Conservation (phyloP, 768 basidiomycete species). For the Pleurotus djamor region DNA sequence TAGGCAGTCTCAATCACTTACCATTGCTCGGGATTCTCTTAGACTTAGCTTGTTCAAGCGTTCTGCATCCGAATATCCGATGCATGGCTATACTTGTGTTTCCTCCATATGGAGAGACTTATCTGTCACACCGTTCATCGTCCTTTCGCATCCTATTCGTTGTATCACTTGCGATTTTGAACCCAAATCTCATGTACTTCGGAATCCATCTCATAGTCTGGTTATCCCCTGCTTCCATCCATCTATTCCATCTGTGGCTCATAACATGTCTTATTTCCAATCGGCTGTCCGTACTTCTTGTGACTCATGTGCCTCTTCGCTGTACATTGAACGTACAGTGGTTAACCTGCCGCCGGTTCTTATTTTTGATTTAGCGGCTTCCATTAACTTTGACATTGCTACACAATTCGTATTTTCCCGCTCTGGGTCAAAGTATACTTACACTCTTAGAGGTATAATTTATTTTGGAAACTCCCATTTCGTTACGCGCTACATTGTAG, state of each 20-base stretch:
- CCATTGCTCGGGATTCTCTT: neutral
- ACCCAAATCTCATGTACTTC: too few relatives aligned
- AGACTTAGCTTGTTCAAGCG: neutral
- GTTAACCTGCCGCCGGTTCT: too few relatives aligned
- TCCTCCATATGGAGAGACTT: neutral
- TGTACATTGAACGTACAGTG: too few relatives aligned
- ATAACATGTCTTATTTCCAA: too few relatives aligned
- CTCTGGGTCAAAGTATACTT: neutral
- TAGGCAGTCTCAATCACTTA: neutral
- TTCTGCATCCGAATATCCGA: neutral
- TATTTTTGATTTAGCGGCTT: too few relatives aligned
- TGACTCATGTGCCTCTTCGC: too few relatives aligned
- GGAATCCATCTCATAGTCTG: too few relatives aligned
- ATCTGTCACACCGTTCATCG: too few relatives aligned
- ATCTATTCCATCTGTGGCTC: too few relatives aligned
- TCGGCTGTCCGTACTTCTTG: too few relatives aligned
- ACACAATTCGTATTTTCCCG: neutral
- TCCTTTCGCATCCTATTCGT: slow-evolving; percentile 13
- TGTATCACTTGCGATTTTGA: neutral
- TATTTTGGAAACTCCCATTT: neutral
- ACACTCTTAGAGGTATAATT: neutral
- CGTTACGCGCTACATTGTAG: neutral
- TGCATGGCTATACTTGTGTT: neutral
- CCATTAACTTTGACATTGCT: neutral
- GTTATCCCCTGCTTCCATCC: too few relatives aligned